phyloP scores from a whole-genome alignment of 2,329 filamentous ascomycete species.

The Tolypocladium ovalisporum region DNA sequence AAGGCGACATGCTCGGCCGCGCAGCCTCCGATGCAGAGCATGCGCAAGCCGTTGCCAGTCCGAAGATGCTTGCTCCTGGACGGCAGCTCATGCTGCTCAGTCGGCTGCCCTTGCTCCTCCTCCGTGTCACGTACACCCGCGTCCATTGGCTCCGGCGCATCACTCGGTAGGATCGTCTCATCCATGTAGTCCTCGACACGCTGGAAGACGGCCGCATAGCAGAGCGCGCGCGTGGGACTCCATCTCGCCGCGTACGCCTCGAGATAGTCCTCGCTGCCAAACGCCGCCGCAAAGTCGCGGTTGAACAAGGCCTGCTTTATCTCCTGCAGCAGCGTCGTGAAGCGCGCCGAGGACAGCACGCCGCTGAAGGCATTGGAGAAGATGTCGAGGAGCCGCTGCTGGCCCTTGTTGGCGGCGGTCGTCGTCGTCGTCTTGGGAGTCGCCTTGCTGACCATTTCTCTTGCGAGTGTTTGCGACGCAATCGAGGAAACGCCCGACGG shows the following conservation, averaged over 20 bases:
- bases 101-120: neutral
- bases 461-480: too few relatives aligned
- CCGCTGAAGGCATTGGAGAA: slow-evolving; percentile 56
- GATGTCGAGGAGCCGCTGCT: slow-evolving; percentile 62
- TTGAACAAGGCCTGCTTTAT: slow-evolving; percentile 81
- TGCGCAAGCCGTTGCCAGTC: slow-evolving; percentile 16
- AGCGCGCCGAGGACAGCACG: slow-evolving; percentile 33
- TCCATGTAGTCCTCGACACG: slow-evolving; percentile 23
- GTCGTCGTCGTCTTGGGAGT: neutral
- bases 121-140: neutral
- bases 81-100: neutral
- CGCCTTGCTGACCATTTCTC: neutral
- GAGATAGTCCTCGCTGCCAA: slow-evolving; percentile 59
- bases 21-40: slow-evolving; percentile 44
- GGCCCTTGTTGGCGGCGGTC: slow-evolving; percentile 17
- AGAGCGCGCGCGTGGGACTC: slow-evolving; percentile 78
- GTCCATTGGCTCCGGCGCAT: neutral
- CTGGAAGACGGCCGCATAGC: slow-evolving; percentile 55
- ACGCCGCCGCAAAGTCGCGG: slow-evolving; percentile 73
- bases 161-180: slow-evolving; percentile 6
- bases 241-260: slow-evolving; percentile 81
- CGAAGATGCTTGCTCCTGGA: neutral
- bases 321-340: slow-evolving; percentile 55
- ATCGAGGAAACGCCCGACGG: neutral
- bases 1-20: slow-evolving; percentile 51